A percentile compares a stretch with the other conserved stretches of the same genome.
Evolutionary conservation across 306 rosid species (phyloP).

Genomic region (Trifolium fragiferum): DNA sequence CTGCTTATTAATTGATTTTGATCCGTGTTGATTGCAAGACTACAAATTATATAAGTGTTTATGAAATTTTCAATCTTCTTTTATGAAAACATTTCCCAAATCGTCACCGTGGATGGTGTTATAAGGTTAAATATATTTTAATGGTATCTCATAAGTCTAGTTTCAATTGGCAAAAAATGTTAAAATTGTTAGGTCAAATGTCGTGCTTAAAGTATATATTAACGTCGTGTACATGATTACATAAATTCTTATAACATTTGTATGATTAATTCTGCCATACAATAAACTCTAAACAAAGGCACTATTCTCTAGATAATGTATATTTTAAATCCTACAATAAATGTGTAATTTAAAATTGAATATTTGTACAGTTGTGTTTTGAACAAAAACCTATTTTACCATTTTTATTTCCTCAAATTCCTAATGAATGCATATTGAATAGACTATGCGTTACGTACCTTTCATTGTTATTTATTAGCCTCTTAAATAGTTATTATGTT

Average conservation of each 20-base stretch:
- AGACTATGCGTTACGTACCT: background rate
- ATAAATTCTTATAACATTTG: too few relatives aligned
- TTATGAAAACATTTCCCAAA: background rate
- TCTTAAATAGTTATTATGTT: background rate
- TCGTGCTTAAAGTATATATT: too few relatives aligned
- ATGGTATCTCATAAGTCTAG: too few relatives aligned
- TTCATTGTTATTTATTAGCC: background rate
- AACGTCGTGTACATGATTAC: too few relatives aligned
- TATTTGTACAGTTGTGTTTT: background rate
- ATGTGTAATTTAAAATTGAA: background rate
- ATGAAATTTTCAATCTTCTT: background rate
- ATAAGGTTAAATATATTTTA: too few relatives aligned
- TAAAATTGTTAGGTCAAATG: too few relatives aligned
- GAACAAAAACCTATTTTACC: background rate
- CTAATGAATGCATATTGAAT: background rate
- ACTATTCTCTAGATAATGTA: background rate
- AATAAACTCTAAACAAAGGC: background rate
- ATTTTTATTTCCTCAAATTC: background rate
- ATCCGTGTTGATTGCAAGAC: background rate
- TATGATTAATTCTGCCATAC: background rate
- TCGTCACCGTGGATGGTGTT: background rate
- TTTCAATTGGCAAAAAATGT: too few relatives aligned
- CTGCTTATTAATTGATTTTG: background rate
- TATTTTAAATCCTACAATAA: background rate
- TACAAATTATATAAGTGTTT: background rate